Evolutionary conservation across 495 filamentous ascomycete species (phyloP), one percentile per base, ranked within the genome.

Genomic region (Evansstolkia leycettana): DNA sequence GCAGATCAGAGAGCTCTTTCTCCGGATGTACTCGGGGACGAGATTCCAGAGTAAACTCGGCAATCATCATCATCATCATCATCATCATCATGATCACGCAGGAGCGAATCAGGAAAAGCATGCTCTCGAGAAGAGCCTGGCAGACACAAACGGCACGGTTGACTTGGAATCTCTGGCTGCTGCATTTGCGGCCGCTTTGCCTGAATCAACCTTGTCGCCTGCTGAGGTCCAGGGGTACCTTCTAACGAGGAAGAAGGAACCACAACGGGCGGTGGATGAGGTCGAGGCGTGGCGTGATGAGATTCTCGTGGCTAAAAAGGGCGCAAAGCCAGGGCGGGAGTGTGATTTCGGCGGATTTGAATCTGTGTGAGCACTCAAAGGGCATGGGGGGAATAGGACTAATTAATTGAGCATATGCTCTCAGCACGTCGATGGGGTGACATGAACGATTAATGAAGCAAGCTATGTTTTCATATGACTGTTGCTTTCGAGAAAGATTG

Each of bases 181-280:
- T 4, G 50, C 64, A 11, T 82, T 80, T 37, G 57, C 65, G 12
- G 43, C 45, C 5, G 46, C 55, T 3, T 54, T 80, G 12, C 76
- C 75, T 0, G 60, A 67, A 2, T 32, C 43, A 5, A 39, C 32
- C 2, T 73, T 82, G 37, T 78, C 76, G 0, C 76, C 78, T 9
- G 78, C 78, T 7, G 73, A 82, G 38, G 52, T 84, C n/a, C 78
- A 83, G 48, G 73, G 69, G 0, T 80, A 66, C 42, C 55, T 83
- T 7, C 64, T 80, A 28, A 62, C 12, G 28, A n/a, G 28, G 11
- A 29, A 29, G 14, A 29, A 29, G 11, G 28, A 29, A n/a, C 28
- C 28, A 15, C 5, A 15, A 5, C 28, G 28, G 4, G 28, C 28
- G 4, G 4, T 29, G 11, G 5, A 29, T 3, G 28, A 29, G 14